phyloP scores from a whole-genome alignment of 2,329 filamentous ascomycete species.

The Magnaporthiopsis incrustans region DNA sequence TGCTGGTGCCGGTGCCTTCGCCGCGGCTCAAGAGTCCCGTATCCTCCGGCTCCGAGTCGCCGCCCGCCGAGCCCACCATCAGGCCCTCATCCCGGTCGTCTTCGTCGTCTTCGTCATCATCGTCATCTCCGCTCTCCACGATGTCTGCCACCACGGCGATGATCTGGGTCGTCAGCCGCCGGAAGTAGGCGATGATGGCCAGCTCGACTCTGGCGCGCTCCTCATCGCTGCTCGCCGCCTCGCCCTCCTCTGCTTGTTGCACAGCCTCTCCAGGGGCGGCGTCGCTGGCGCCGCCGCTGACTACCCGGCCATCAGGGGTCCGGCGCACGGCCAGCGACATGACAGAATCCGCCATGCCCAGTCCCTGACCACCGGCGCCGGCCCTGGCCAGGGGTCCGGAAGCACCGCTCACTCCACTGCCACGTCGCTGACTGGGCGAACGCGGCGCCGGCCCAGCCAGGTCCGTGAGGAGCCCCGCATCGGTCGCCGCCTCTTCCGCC shows the following conservation, averaged over 20 bases:
- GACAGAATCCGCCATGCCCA: slow-evolving; percentile 33
- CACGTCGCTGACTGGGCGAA: slow-evolving; percentile 3
- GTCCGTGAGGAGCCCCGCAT: slow-evolving; percentile 48
- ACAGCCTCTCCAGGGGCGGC: neutral
- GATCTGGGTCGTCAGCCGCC: slow-evolving; percentile 62
- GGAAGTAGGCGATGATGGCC: slow-evolving; percentile 73
- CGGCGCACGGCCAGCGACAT: slow-evolving; percentile 33
- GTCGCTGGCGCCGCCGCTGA: slow-evolving; percentile 2
- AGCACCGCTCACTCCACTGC: slow-evolving; percentile 9
- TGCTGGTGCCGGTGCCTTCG: slow-evolving; percentile 7
- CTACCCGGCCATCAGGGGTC: slow-evolving; percentile 16
- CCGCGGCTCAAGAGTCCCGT: neutral
- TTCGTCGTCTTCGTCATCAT: slow-evolving; percentile 31
- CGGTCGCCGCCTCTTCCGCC: slow-evolving; percentile 47
- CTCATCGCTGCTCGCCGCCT: slow-evolving; percentile 25
- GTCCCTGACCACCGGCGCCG: slow-evolving; percentile 11
- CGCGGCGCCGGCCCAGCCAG: slow-evolving; percentile 27
- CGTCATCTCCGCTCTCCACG: slow-evolving; percentile 42
- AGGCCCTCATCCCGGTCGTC: slow-evolving; percentile 18
- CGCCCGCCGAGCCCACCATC: neutral
- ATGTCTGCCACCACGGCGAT: slow-evolving; percentile 55
- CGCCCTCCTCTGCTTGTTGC: neutral
- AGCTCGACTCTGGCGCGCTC: slow-evolving; percentile 52
- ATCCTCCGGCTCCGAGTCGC: slow-evolving; percentile 5
- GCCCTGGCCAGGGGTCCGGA: neutral